Evolutionary conservation across 768 basidiomycete species (phyloP).

Genomic region (Phaffia tasmanica): DNA sequence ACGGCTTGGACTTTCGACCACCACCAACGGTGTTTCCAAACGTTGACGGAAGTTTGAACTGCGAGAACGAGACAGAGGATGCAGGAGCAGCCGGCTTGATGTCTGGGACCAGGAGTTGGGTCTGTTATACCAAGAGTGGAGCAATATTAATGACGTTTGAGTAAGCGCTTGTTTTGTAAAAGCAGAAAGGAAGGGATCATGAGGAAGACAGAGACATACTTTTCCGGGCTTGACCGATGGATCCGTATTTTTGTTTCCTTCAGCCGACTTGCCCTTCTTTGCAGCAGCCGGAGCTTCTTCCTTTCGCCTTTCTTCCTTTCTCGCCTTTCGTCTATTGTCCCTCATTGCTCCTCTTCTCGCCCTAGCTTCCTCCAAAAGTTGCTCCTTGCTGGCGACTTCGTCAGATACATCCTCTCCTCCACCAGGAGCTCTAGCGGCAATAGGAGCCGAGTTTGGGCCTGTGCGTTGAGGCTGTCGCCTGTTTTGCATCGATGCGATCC

Average conservation of each 20-base stretch:
- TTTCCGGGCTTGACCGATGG: conserved; percentile 32
- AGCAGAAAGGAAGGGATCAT: not conserved
- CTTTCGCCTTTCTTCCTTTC: conserved; percentile 64
- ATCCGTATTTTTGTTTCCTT: conserved; percentile 29
- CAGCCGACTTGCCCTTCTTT: conserved; percentile 40
- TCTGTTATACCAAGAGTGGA: conserved; percentile 39
- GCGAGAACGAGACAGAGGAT: conserved; percentile 48
- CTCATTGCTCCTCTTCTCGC: conserved; percentile 66
- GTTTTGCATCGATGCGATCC: conserved; percentile 57
- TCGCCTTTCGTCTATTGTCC: conserved; percentile 73
- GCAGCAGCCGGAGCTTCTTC: conserved; percentile 40
- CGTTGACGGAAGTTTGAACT: conserved; percentile 45
- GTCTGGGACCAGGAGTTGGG: conserved; percentile 63
- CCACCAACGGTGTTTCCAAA: conserved; percentile 44
- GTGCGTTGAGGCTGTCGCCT: conserved; percentile 33
- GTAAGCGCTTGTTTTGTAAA: too few relatives aligned
- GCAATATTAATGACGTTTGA: conserved; percentile 4
- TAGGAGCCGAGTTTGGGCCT: conserved; percentile 20
- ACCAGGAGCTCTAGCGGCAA: conserved; percentile 7
- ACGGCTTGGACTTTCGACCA: conserved; percentile 14
- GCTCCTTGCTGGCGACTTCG: conserved; percentile 59
- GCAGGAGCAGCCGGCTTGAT: conserved; percentile 12
- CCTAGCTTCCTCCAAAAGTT: conserved; percentile 67
- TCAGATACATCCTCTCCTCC: conserved; percentile 32
- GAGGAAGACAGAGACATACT: conserved; percentile 26